Percentiles rank a stretch among this genome's conserved stretches.
Evolutionary conservation across 768 basidiomycete species (phyloP).

Genomic region (Heimioporus sp.): DNA sequence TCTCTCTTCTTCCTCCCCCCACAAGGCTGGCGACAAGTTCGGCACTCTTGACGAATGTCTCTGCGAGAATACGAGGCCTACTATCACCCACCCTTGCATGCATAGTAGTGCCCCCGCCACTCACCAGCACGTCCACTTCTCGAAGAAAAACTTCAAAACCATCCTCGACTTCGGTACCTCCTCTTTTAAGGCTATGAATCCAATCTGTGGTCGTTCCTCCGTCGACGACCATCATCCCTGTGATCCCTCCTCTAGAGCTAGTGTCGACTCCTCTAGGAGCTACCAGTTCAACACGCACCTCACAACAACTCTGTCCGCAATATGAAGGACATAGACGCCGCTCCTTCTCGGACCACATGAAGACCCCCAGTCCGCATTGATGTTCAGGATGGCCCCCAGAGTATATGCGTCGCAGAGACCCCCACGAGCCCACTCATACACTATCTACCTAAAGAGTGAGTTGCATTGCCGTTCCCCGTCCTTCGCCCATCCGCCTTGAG

Average conservation of each 20-base stretch:
- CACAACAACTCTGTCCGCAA: slow-evolving; percentile 32
- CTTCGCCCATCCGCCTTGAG: slow-evolving; percentile 15
- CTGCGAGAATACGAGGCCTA: slow-evolving; percentile 25
- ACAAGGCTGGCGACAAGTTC: slow-evolving; percentile 27
- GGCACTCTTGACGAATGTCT: slow-evolving; percentile 23
- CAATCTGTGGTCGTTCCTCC: slow-evolving; percentile 28
- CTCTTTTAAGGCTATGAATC: slow-evolving; percentile 36
- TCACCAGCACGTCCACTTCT: slow-evolving; percentile 32
- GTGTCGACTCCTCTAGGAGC: slow-evolving; percentile 43
- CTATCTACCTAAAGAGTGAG: slow-evolving; percentile 90
- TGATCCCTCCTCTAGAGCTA: slow-evolving; percentile 37
- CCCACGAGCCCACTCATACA: slow-evolving; percentile 68
- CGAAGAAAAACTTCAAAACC: slow-evolving; percentile 47
- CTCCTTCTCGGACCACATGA: slow-evolving; percentile 39
- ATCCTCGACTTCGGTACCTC: slow-evolving; percentile 44
- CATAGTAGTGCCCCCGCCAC: slow-evolving; percentile 40
- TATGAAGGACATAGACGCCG: slow-evolving; percentile 44
- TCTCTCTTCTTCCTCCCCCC: slow-evolving; percentile 21
- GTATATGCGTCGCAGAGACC: slow-evolving; percentile 86
- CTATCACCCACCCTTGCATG: slow-evolving; percentile 35
- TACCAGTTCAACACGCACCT: slow-evolving; percentile 33
- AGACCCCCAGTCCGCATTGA: slow-evolving; percentile 62
- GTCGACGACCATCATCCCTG: slow-evolving; percentile 25
- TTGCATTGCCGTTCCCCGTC: slow-evolving; percentile 22
- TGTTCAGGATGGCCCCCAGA: slow-evolving; percentile 81